These are phyloP conservation scores for Cinnamomum micranthum DNA, from an alignment of 164 flowering plant genomes.

Conservation along the genomic window DNA sequence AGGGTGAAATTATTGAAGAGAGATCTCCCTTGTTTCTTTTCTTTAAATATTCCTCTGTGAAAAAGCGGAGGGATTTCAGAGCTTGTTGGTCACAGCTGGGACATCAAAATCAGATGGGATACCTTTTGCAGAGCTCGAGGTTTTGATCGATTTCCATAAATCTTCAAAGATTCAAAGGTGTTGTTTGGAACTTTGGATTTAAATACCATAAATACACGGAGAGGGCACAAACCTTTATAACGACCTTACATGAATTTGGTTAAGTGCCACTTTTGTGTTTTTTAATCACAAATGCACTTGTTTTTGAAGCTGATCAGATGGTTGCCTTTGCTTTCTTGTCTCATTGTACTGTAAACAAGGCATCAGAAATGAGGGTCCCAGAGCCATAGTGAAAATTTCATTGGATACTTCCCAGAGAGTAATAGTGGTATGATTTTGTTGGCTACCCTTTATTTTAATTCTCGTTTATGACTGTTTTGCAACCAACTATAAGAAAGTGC, in stretches of 20 bases:
- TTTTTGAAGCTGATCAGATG: no score
- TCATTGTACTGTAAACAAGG: no score
- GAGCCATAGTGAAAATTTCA: no score
- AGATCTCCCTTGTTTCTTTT: not conserved
- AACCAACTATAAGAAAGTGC: no score
- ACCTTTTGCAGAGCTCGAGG: conserved; percentile 1
- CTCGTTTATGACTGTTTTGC: no score
- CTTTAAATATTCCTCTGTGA: not conserved
- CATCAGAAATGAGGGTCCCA: no score
- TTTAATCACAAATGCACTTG: no score
- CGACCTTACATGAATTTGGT: not conserved
- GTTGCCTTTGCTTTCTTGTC: no score
- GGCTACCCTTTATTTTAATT: no score
- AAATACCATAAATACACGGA: not conserved
- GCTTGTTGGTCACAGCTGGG: conserved; percentile 2
- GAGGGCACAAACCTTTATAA: not conserved
- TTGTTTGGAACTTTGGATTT: not conserved
- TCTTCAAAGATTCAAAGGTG: conserved; percentile 2
- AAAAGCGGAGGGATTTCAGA: not conserved
- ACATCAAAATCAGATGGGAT: not conserved
- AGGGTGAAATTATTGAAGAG: not conserved
- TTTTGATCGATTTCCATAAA: not conserved
- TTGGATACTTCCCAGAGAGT: no score
- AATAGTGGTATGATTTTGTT: no score
- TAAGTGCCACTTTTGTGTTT: no score